Base-by-base conservation (phyloP, 805 yeast genomes). In the Clavispora carvajalis region DNA sequence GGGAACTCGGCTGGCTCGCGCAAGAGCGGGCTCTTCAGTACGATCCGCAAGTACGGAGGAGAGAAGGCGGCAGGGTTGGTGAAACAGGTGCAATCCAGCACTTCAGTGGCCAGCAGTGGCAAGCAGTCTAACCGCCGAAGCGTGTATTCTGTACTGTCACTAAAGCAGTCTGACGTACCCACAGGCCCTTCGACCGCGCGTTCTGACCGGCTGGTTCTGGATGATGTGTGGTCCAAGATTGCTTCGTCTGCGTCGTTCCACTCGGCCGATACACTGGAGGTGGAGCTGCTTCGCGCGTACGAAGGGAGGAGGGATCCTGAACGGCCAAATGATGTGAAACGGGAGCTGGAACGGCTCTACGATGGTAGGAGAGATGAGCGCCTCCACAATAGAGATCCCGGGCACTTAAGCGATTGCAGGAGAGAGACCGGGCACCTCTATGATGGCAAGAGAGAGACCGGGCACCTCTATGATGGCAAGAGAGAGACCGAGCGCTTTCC, bases 31-130 rank as follows among this genome's bases (percentile, higher is more conserved):
- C 42, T 68, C 7, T 58, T 69, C 39, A 67, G 70, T 36, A 63
- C 72, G 10, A 55, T 61, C n/a, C 47, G 71, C 24, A 68, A 67
- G 41, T 65, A 59, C 40, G 66, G 71, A 10, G 67, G 65, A 13
- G 70, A 65, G 22, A 64, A 62, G 43, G 69, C 69, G 1, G 67
- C 58, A 1, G 69, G 58, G 12, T 60, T 62, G 22, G 67, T 58
- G 22, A 63, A 62, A 35, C 68, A 63, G 25, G 53, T 51, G 19
- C 52, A 43, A 19, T 11, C 31, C 4, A 17, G 22, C 30, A 15
- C 37, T 7, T 24, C 24, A 12, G 26, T 22, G 26, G 2, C 38
- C 41, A 5, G 35, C 40, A 2, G 19, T 41, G 10, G 16, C 39
- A 5, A 30, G 21, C 21, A 24, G 37, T 6, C 41, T 11, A 31